Base-by-base conservation (phyloP, 2,329 filamentous ascomycete species). In the Aspergillus alliaceus region DNA sequence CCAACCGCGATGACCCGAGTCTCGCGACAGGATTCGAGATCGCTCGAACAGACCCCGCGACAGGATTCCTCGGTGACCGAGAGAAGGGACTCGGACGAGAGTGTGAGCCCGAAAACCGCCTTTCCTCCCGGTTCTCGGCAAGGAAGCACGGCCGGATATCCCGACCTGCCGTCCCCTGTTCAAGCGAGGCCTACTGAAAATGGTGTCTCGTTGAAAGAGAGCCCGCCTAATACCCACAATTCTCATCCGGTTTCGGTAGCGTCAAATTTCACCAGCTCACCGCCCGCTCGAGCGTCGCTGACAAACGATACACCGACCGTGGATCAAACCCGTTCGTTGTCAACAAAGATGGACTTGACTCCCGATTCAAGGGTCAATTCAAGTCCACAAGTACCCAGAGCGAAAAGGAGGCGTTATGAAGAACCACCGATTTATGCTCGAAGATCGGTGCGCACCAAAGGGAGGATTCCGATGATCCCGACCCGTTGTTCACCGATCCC, bases 51-150 rank as follows among this genome's bases (percentile, higher is more conserved):
- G 11, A 63, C 64, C 15, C 60, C 69, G 25, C 67, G 65, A 12
- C 64, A 65, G 46, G 71, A 76, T 42, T 78, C 81, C 57, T 82
- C 82, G 42, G 80, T 81, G 49, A 81, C 81, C 61, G 88, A 91
- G 54, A 84, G 88, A 56, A 84, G 88, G 66, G 89, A 90, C 59
- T 80, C 83, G 50, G 90, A 87, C 70, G 73, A 89, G 53, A 93
- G 89, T 68, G 85, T 93, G 51, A 93, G 90, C 70, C 90, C 91
- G 29, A 92, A 91, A 75, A 91, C 90, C 34, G 71, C 70, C 50
- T 59, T 70, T 48, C 57, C 65, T 29, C 61, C 68, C 11, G 59
- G 60, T 20, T 68, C 69, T 31, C 70, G 70, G 20, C 68, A 70
- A 42, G 68, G 63, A 35, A 72, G 69, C 54, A 56, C 64, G 29